Base-by-base conservation (phyloP, 768 basidiomycete species). In the Xerocomus spinulosus region DNA sequence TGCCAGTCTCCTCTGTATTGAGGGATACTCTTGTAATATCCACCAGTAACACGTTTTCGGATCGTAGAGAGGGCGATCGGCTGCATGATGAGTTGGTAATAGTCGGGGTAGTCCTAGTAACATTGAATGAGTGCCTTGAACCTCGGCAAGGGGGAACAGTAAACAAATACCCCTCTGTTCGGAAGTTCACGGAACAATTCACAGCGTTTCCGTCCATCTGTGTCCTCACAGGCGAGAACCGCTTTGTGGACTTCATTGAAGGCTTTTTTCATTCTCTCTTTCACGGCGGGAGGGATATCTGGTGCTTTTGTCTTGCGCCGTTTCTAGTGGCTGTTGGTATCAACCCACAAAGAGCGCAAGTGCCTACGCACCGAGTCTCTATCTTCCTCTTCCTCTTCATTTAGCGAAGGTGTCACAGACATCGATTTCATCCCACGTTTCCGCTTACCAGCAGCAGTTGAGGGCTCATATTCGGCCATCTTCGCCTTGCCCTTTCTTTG, bases 51-150 rank as follows among this genome's bases (percentile, higher is more conserved):
- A 9, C 86, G 84, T 61, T 92, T 93, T 44, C 87, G 85, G 58
- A 98, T 85, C 48, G 83, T 79, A 18, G 87, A 83, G 52, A 99
- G 77, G 21, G 90, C 85, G 59, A 99, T 97, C 3, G 95, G 95
- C 39, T 82, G 77, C 3, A 72, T 73, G 69, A 99, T 97, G 59
- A 93, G 77, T 48, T 85, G 78, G 67, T 94, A 96, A 64, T 97
- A 99, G 61, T 93, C 88, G 25, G 92, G 91, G 60, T 94, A 94
- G 48, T 86, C 82, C 87, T 92, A 34, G 41, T n/a, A 32, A 9
- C 18, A 20, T 30, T 12, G 12, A 10, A 43, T 61, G 28, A 64
- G 51, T 55, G 44, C 55, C 38, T 9, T 42, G 23, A 6, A 14
- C 42, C 49, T 18, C 17, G n/a, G 7, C 1, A 28, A 42, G n/a